phyloP scores from a whole-genome alignment of 345 rosid species.

The Triadica sebifera region DNA sequence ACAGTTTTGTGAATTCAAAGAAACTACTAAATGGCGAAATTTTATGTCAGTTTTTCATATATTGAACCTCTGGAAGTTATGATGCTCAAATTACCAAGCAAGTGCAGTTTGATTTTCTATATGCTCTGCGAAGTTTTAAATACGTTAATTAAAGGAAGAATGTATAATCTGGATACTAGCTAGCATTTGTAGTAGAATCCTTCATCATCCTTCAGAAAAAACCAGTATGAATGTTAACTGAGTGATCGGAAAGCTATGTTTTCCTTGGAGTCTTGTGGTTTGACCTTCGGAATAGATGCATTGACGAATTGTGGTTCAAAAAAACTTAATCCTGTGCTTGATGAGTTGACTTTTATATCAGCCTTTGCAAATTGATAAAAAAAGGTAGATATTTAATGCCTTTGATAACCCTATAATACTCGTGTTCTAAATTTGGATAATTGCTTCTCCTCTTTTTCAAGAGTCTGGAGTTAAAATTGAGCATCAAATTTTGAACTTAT shows the following conservation, averaged over 20 bases:
- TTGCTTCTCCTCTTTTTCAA: background rate
- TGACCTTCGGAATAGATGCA: background rate
- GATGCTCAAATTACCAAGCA: constrained; percentile 1
- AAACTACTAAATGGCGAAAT: background rate
- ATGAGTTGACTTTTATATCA: background rate
- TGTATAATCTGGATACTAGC: background rate
- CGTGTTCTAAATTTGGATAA: too few relatives aligned
- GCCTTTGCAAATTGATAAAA: too few relatives aligned
- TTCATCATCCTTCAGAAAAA: background rate
- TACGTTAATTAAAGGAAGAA: background rate
- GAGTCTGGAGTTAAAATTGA: background rate
- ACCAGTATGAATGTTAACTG: background rate
- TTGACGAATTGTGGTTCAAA: background rate
- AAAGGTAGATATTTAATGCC: background rate
- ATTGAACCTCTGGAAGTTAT: background rate
- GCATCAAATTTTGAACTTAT: background rate
- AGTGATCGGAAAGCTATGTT: background rate
- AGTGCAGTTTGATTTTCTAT: background rate
- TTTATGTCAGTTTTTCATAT: background rate
- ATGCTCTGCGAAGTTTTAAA: background rate
- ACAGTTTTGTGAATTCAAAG: constrained; percentile 2
- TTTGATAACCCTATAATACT: background rate
- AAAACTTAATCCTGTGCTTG: background rate
- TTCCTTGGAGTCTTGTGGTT: background rate
- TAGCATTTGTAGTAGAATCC: background rate